phyloP scores from a whole-genome alignment of 495 filamentous ascomycete genomes.

The Podospora pseudocomata region DNA sequence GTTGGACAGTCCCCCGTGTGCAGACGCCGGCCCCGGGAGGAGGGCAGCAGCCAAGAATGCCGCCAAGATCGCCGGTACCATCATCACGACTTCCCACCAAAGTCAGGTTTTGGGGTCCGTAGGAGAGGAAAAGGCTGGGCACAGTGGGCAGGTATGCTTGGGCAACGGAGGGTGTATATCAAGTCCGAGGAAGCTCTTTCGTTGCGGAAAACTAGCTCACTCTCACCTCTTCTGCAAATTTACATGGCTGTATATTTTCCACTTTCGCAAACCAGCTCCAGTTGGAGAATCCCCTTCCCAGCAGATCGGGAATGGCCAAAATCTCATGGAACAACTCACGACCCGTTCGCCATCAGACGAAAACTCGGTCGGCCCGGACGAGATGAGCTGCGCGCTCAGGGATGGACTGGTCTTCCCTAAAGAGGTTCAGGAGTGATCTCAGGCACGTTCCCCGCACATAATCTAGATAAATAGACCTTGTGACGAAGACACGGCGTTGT shows the following conservation, averaged over 20 bases:
- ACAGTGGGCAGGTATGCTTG: not conserved
- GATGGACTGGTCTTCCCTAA: not conserved
- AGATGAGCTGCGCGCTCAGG: not conserved
- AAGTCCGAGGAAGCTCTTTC: not conserved
- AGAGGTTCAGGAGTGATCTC: not conserved
- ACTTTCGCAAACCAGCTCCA: not conserved
- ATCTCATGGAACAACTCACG: not conserved
- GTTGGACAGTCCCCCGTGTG: constrained; percentile 46
- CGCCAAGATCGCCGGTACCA: constrained; percentile 26
- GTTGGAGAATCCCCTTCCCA: not conserved
- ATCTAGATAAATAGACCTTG: constrained; percentile 23
- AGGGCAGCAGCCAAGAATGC: constrained; percentile 22
- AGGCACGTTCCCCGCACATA: constrained; percentile 23
- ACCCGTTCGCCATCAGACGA: not conserved
- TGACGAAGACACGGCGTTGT: constrained; percentile 3
- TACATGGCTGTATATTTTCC: not conserved
- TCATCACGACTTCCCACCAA: constrained; percentile 5
- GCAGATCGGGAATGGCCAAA: not conserved
- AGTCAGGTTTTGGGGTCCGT: not conserved
- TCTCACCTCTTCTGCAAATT: not conserved
- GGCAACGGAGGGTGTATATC: not conserved
- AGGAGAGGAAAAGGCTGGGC: not conserved
- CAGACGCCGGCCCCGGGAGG: constrained; percentile 26
- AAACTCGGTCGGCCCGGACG: not conserved
- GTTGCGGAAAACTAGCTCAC: not conserved